phyloP scores from a whole-genome alignment of 768 basidiomycete species.

The Coprinellus micaceus region DNA sequence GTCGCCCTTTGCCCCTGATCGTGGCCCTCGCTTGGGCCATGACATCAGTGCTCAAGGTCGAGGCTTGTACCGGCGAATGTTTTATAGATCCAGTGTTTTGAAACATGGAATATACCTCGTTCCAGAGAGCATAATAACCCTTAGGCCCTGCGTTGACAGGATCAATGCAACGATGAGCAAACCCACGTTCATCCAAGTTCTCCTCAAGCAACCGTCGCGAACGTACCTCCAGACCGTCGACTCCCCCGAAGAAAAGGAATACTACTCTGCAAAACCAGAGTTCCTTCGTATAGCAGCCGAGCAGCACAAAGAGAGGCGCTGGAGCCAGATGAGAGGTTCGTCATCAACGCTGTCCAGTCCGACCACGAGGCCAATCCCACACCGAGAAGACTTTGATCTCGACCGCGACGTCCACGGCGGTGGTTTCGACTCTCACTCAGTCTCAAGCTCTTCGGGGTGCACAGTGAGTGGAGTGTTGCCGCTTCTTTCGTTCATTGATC shows the following conservation, averaged over 20 bases:
- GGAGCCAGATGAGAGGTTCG: slow-evolving; percentile 12
- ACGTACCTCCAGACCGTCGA: slow-evolving; percentile 42
- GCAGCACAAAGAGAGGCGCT: slow-evolving; percentile 1
- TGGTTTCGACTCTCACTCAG: neutral
- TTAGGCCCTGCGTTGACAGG: neutral
- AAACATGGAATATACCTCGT: no score
- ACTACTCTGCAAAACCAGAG: slow-evolving; percentile 49
- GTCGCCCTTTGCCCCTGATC: no score
- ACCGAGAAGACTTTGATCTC: neutral
- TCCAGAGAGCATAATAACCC: neutral
- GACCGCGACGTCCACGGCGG: slow-evolving; percentile 1
- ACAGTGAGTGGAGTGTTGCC: neutral
- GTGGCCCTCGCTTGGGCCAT: no score
- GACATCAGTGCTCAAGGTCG: no score
- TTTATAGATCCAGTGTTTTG: no score
- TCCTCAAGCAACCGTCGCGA: slow-evolving; percentile 64
- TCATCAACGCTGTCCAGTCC: slow-evolving; percentile 6
- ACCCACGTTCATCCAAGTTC: slow-evolving; percentile 43
- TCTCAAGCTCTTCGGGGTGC: neutral
- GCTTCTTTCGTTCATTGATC: neutral
- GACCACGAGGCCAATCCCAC: slow-evolving; percentile 16
- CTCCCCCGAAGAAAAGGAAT: slow-evolving; percentile 38
- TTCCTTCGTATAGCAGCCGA: slow-evolving; percentile 49
- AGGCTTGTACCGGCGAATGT: no score
- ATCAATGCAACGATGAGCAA: slow-evolving; percentile 23